These are phyloP conservation scores for Epichloe brachyelytri DNA, from an alignment of 2,329 filamentous ascomycete genomes.

Conservation along the genomic window DNA sequence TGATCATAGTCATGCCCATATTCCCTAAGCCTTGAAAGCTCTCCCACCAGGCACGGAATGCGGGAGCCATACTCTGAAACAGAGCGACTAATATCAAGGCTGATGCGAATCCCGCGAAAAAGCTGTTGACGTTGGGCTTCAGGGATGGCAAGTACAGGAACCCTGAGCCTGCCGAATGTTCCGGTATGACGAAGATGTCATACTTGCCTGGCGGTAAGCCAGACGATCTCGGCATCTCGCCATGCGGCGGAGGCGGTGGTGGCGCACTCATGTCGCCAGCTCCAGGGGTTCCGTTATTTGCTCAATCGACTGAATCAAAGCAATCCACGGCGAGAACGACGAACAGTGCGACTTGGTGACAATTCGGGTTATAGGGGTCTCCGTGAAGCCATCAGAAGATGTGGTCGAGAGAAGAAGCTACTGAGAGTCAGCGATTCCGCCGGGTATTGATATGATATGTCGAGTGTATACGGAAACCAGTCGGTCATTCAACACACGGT, in stretches of 20 bases:
- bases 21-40: constrained; percentile 60
- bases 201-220: constrained; percentile 82
- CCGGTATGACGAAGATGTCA: constrained; percentile 93
- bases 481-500: neutral
- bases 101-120: constrained; percentile 71
- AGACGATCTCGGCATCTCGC: constrained; percentile 55
- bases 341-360: neutral
- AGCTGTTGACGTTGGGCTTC: constrained; percentile 76
- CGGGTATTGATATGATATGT: neutral
- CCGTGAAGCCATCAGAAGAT: constrained; percentile 17
- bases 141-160: constrained; percentile 92
- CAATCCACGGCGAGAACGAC: neutral
- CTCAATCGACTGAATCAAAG: neutral
- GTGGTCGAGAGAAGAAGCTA: neutral
- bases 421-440: constrained; percentile 6
- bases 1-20: constrained; percentile 57
- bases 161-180: constrained; percentile 75
- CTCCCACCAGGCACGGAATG: constrained; percentile 60
- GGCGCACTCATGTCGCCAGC: constrained; percentile 40
- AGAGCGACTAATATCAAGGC: constrained; percentile 61
- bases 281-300: neutral
- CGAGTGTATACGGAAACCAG: neutral
- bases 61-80: constrained; percentile 61
- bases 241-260: constrained; percentile 78
- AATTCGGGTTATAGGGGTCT: constrained; percentile 13